Conservation (phyloP, 2,329 filamentous ascomycete genomes). For the Calonectria leucothoes region DNA sequence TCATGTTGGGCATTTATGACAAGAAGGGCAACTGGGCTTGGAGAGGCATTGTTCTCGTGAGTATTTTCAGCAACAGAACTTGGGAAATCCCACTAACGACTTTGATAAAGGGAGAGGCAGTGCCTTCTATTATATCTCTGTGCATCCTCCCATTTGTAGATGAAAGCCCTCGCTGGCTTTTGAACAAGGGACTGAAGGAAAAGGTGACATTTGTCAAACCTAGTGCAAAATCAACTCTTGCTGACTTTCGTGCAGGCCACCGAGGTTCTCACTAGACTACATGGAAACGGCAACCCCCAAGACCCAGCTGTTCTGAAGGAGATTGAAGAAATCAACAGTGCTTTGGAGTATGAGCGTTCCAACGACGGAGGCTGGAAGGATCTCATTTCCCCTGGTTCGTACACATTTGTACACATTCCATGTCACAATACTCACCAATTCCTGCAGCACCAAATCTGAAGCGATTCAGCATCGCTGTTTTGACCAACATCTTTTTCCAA, state of each 20-base stretch:
- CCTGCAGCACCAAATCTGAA: constrained; percentile 16
- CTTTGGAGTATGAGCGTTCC: constrained; percentile 12
- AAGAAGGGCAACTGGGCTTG: constrained; percentile 22
- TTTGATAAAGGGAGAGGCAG: constrained; percentile 11
- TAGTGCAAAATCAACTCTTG: not conserved
- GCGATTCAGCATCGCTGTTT: constrained; percentile 10
- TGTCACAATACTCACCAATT: not conserved
- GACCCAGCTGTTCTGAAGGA: constrained; percentile 3
- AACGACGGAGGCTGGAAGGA: constrained; percentile 21
- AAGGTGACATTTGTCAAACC: not conserved
- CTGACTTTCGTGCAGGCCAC: not conserved
- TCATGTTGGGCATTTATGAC: constrained; percentile 17
- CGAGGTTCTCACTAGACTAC: constrained; percentile 11
- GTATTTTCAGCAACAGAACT: not conserved
- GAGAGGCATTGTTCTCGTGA: constrained; percentile 23
- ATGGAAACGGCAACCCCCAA: constrained; percentile 6
- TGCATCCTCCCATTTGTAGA: constrained; percentile 17
- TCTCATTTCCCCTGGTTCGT: constrained; percentile 6
- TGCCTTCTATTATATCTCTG: constrained; percentile 14
- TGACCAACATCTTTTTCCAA: constrained; percentile 19
- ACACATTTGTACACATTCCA: not conserved
- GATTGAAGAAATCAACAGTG: constrained; percentile 9
- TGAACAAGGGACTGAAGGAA: constrained; percentile 3
- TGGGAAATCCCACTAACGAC: not conserved
- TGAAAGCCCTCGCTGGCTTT: constrained; percentile 20